These are phyloP conservation scores for Cantharellus cinnabarinus DNA, from an alignment of 768 basidiomycete genomes.

Conservation along the genomic window DNA sequence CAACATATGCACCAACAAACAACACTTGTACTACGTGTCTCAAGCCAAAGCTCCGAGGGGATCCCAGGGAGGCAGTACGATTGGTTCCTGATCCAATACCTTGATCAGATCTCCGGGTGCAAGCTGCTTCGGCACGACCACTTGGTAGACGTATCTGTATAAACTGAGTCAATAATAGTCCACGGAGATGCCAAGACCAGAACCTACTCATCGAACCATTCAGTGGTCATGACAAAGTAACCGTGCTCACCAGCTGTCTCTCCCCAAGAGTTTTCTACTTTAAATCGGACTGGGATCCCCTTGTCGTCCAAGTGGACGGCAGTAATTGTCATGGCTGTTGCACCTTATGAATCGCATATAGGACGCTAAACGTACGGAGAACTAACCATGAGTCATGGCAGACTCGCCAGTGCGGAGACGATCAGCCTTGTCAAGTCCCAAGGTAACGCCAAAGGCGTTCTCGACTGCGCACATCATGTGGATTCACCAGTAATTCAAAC, in stretches of 20 bases:
- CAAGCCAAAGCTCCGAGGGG: constrained; percentile 37
- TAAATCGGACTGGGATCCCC: constrained; percentile 73
- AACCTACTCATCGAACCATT: constrained; percentile 79
- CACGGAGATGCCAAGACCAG: not conserved
- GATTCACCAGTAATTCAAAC: not conserved
- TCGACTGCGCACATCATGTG: constrained; percentile 13
- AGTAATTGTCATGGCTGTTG: constrained; percentile 53
- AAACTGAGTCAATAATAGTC: not conserved
- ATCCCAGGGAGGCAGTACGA: constrained; percentile 79
- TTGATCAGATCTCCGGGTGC: constrained; percentile 66
- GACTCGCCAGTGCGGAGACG: constrained; percentile 68
- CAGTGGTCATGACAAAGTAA: constrained; percentile 79
- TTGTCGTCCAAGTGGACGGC: constrained; percentile 66
- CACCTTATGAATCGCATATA: not conserved
- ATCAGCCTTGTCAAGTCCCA: constrained; percentile 69
- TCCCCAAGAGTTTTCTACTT: constrained; percentile 95
- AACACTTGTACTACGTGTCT: not conserved
- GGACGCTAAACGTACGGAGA: not conserved
- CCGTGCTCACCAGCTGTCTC: constrained; percentile 58
- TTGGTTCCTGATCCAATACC: constrained; percentile 50
- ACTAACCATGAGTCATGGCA: constrained; percentile 76
- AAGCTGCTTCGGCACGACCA: constrained; percentile 64
- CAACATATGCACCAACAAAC: not conserved
- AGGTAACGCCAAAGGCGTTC: constrained; percentile 64
- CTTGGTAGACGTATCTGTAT: constrained; percentile 71